These are phyloP conservation scores for Ophiostoma sp. DNA, from an alignment of 2,329 filamentous ascomycete species.

Conservation along the genomic window DNA sequence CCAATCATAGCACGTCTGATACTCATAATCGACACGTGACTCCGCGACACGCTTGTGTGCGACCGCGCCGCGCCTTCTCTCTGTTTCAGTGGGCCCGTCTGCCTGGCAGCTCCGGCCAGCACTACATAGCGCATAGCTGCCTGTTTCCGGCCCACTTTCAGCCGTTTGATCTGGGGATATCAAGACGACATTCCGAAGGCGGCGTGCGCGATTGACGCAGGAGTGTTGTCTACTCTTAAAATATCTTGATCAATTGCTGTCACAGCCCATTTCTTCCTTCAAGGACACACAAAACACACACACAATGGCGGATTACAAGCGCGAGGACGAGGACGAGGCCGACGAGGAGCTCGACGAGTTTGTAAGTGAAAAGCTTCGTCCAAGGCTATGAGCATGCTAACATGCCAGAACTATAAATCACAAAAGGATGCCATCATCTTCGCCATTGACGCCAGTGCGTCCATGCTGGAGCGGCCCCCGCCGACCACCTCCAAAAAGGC, in stretches of 20 bases:
- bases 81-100: neutral
- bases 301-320: slow-evolving; percentile 33
- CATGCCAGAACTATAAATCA: slow-evolving; percentile 60
- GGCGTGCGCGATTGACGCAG: neutral
- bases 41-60: slow-evolving; percentile 17
- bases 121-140: neutral
- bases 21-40: slow-evolving; percentile 22
- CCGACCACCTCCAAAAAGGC: slow-evolving; percentile 69
- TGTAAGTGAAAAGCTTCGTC: slow-evolving; percentile 24
- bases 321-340: slow-evolving; percentile 61
- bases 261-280: neutral
- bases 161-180: neutral
- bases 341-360: slow-evolving; percentile 50
- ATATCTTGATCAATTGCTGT: neutral
- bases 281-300: neutral
- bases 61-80: slow-evolving; percentile 18
- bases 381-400: neutral
- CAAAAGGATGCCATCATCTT: slow-evolving; percentile 98
- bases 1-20: slow-evolving; percentile 21
- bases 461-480: slow-evolving; percentile 71
- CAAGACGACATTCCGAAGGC: neutral
- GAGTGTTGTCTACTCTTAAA: neutral
- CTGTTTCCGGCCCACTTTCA: slow-evolving; percentile 6
- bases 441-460: slow-evolving; percentile 83
- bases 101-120: neutral